Base-by-base conservation (phyloP, 75 land plant genomes). In the Sequoiadendron giganteum region DNA sequence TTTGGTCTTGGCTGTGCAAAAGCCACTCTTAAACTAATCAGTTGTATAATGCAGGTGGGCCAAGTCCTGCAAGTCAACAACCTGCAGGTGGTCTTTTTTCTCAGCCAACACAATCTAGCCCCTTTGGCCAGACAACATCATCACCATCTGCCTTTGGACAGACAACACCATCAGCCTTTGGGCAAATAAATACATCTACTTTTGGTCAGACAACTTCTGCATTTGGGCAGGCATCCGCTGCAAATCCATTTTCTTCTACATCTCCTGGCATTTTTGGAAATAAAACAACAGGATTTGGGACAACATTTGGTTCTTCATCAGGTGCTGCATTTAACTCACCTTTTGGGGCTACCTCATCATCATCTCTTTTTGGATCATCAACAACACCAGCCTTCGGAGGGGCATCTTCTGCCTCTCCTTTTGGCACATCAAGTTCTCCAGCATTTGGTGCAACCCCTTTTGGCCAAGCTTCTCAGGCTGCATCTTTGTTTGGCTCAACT, bases 31-130 rank as follows among this genome's bases (percentile, higher is more conserved):
- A 52, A n/a, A 52, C 72, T 49, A 14, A 32, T 19, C 8, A 52
- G 7, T 55, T 58, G 25, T 85, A 43, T 32, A 18, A 85, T 55
- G 14, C 95, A 97, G 99, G 99, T 78, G 99, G 97, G 10, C 96
- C 97, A 52, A 92, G 85, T 90, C 91, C 97, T 85, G 94, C 94
- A 85, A 85, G 89, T 49, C 88, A 87, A 43, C 96, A 92, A 84
- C 87, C 94, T 87, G 85, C 92, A 56, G 83, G 91, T 36, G 55
- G 86, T 75, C 88, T 90, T 5, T 94, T 95, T 90, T 87, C 94
- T 70, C 65, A 90, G 58, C 83, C 93, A 79, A 25, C 87, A 21
- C 91, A 89, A 72, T 11, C 93, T 34, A 93, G 81, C 43, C 93
- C 92, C 52, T 92, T 94, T 87, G 93, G 90, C 48, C 86, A 85